phyloP scores from a whole-genome alignment of 371 early-diverging fungal genomes.

The Rhizopus sp. region DNA sequence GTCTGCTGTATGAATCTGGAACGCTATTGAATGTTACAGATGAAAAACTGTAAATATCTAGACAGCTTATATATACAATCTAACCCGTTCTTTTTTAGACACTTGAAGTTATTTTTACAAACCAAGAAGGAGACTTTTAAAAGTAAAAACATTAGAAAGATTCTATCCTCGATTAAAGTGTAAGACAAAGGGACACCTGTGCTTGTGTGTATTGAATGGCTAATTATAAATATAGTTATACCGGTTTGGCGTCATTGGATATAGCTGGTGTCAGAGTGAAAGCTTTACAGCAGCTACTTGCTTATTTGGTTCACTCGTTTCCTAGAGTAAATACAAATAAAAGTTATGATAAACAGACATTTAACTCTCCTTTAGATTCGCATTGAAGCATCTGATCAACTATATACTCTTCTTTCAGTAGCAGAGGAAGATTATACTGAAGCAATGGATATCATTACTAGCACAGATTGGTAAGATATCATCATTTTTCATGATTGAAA shows the following conservation, averaged over 20 bases:
- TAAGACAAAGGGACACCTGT: conserved; percentile 25
- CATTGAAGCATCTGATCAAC: conserved; percentile 50
- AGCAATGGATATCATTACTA: conserved; percentile 46
- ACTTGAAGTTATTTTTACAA: conserved; percentile 28
- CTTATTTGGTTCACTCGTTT: conserved; percentile 53
- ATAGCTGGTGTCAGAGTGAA: conserved; percentile 30
- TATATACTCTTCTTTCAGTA: conserved; percentile 47
- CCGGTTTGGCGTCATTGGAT: conserved; percentile 38
- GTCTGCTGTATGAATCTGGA: conserved; percentile 64
- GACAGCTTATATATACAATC: background rate
- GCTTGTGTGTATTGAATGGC: background rate
- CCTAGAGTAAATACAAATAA: conserved; percentile 44
- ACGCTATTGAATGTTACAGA: conserved; percentile 41
- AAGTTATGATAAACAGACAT: background rate
- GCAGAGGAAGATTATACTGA: conserved; percentile 41
- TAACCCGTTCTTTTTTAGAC: conserved; percentile 19
- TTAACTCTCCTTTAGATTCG: conserved; percentile 37
- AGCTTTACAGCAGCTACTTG: conserved; percentile 49
- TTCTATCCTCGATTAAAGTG: conserved; percentile 50
- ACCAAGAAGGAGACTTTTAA: conserved; percentile 42
- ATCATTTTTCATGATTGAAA: background rate
- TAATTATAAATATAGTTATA: conserved; percentile 22
- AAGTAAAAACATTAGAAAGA: conserved; percentile 45
- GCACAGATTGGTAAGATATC: conserved; percentile 46
- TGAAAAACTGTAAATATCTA: conserved; percentile 35